These are phyloP conservation scores for Monosporozyma aquatica DNA, from an alignment of 805 yeast genomes.

Conservation along the genomic window DNA sequence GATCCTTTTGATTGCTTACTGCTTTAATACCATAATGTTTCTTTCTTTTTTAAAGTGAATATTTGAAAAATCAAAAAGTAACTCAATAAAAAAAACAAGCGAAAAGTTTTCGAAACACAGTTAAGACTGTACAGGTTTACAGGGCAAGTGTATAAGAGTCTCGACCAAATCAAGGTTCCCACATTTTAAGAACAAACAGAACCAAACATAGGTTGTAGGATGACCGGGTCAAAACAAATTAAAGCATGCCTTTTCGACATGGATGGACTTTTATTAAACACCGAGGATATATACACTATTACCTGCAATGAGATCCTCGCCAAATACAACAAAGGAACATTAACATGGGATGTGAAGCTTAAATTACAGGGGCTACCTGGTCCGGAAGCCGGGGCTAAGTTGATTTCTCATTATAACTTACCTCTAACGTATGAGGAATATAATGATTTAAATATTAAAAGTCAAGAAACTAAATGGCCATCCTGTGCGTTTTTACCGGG, in stretches of 20 bases:
- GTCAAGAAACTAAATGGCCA: constrained; percentile 53
- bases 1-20: too few relatives aligned
- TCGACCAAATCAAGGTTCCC: too few relatives aligned
- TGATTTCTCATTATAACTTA: constrained; percentile 60
- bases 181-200: too few relatives aligned
- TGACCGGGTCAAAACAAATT: constrained; percentile 9
- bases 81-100: too few relatives aligned
- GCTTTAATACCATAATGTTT: too few relatives aligned
- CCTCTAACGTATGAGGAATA: constrained; percentile 62
- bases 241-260: constrained; percentile 48
- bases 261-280: constrained; percentile 91
- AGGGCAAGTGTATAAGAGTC: too few relatives aligned
- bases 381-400: constrained; percentile 51
- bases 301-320: constrained; percentile 60
- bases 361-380: constrained; percentile 90
- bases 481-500: constrained; percentile 70
- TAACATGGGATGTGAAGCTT: constrained; percentile 86
- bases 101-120: too few relatives aligned
- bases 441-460: constrained; percentile 39
- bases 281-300: constrained; percentile 85
- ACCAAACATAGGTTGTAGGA: background rate
- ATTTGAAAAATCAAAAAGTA: too few relatives aligned
- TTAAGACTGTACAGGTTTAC: too few relatives aligned
- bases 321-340: constrained; percentile 63
- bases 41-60: too few relatives aligned